Base-by-base conservation (phyloP, 129 eudicot species). In the Ambrosia trifida region DNA sequence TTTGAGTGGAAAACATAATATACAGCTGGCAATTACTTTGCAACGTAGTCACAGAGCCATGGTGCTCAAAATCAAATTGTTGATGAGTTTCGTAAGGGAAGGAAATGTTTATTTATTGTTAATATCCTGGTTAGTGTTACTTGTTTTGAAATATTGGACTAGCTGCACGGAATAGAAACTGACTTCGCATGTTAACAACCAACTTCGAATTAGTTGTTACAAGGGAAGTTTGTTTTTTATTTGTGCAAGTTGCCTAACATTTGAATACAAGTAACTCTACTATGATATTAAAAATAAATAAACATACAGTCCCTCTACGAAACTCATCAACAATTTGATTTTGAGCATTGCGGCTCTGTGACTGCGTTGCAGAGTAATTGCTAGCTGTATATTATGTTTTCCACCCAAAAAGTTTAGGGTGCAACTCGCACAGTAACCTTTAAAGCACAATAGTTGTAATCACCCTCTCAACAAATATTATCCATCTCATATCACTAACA, bases 401-500 rank as follows among this genome's bases (percentile, higher is more conserved):
- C 99, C 99, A 95, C 17, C 85, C 91, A 66, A 60, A 57, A 2
- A 68, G 32, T 36, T 83, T 70, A n/a, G 83, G 80, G 73, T 90
- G 83, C 80, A 89, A 75, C 69, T 84, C 91, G 47, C 65, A 73
- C 53, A 90, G 79, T 28, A 95, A 74, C 62, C 56, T 56, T 44
- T 80, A 71, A 44, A 95, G 85, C 44, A 84, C 97, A 70, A 84
- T 81, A 1, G 99, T 93, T 11, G 96, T 88, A 16, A 90, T 76
- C 45, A 95, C 87, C 78, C 99, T 81, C 51, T 95, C 85, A 11
- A 90, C 97, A 78, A 90, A 95, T 16, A 95, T 68, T n/a, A 95
- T 87, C 47, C 99, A 95, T 67, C 97, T 78, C 78, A 95, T 62
- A 77, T 95, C 96, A 50, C 81, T 76, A 11, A 69, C 20, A 47